Percentiles rank a stretch among this genome's conserved stretches.
These are phyloP conservation scores for Phaeophleospora eucalypticola DNA, from an alignment of 2,329 filamentous ascomycete species.

Conservation along the genomic window DNA sequence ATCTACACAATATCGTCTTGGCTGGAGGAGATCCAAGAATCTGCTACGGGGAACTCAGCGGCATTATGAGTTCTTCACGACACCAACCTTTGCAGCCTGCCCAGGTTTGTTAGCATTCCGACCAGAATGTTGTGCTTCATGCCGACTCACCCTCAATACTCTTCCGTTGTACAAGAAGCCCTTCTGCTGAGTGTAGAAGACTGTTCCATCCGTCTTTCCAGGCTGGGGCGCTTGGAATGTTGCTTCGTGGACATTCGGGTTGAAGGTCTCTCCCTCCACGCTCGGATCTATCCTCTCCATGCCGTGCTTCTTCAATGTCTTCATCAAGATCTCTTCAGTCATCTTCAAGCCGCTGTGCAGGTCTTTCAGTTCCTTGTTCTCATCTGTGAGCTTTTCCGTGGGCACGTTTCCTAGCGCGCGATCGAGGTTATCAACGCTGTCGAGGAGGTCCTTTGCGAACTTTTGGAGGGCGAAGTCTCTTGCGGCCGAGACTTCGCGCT, in stretches of 20 bases:
- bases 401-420: slow-evolving; percentile 80
- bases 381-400: slow-evolving; percentile 62
- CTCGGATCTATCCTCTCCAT: slow-evolving; percentile 80
- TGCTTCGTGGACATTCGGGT: slow-evolving; percentile 94
- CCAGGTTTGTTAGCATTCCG: slow-evolving; percentile 25
- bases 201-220: slow-evolving; percentile 82
- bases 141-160: slow-evolving; percentile 60
- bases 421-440: slow-evolving; percentile 95
- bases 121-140: slow-evolving; percentile 22
- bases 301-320: slow-evolving; percentile 88
- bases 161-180: slow-evolving; percentile 92
- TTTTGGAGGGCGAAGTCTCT: slow-evolving; percentile 90
- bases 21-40: neutral
- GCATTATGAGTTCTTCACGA: slow-evolving; percentile 71
- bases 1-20: neutral
- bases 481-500: slow-evolving; percentile 81
- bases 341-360: slow-evolving; percentile 90
- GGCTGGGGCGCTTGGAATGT: slow-evolving; percentile 87
- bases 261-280: slow-evolving; percentile 73
- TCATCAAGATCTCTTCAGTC: slow-evolving; percentile 85
- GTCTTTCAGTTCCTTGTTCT: slow-evolving; percentile 68
- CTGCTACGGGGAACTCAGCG: neutral
- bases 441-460: slow-evolving; percentile 91
- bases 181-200: slow-evolving; percentile 92
- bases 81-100: slow-evolving; percentile 83